Percentiles rank a stretch among this genome's conserved stretches.
These are phyloP conservation scores for Powellomyces hirtus DNA, from an alignment of 192 early-diverging fungal genomes.

Conservation along the genomic window DNA sequence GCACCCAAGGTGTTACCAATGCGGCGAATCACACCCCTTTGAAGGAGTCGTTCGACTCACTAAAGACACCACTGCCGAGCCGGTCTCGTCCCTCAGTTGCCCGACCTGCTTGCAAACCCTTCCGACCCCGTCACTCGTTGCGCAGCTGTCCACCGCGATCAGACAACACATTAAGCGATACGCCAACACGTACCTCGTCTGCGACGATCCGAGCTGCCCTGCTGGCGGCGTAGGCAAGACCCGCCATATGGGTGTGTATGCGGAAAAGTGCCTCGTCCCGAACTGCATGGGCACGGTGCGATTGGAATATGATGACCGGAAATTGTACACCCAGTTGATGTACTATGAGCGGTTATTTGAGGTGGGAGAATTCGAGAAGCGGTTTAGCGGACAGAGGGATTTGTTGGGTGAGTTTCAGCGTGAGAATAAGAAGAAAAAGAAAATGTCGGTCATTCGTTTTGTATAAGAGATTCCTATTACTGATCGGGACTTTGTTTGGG, in stretches of 20 bases:
- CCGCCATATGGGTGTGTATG: slow-evolving; percentile 67
- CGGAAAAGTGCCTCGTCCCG: slow-evolving; percentile 60
- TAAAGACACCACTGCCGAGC: not conserved
- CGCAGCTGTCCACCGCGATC: slow-evolving; percentile 67
- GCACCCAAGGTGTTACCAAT: slow-evolving; percentile 57
- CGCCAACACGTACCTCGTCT: slow-evolving; percentile 70
- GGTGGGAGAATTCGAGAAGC: too few species aligned
- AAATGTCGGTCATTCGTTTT: not conserved
- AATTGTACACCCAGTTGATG: slow-evolving; percentile 77
- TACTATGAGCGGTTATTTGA: slow-evolving; percentile 76
- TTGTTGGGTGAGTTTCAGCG: too few species aligned
- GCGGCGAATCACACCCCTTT: slow-evolving; percentile 50
- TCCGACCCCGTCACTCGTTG: slow-evolving; percentile 44
- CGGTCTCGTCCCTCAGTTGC: slow-evolving; percentile 39
- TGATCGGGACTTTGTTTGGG: not conserved
- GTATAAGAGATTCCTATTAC: not conserved
- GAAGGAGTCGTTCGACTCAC: slow-evolving; percentile 26
- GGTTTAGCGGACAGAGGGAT: too few species aligned
- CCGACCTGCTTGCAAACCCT: slow-evolving; percentile 52
- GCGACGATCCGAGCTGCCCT: slow-evolving; percentile 63
- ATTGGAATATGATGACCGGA: slow-evolving; percentile 70
- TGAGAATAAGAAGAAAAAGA: not conserved
- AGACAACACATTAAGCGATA: slow-evolving; percentile 67
- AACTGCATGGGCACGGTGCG: slow-evolving; percentile 56
- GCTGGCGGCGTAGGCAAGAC: slow-evolving; percentile 62